These are phyloP conservation scores for Neofusicoccum parvum DNA, from an alignment of 2,329 filamentous ascomycete species.

Conservation along the genomic window DNA sequence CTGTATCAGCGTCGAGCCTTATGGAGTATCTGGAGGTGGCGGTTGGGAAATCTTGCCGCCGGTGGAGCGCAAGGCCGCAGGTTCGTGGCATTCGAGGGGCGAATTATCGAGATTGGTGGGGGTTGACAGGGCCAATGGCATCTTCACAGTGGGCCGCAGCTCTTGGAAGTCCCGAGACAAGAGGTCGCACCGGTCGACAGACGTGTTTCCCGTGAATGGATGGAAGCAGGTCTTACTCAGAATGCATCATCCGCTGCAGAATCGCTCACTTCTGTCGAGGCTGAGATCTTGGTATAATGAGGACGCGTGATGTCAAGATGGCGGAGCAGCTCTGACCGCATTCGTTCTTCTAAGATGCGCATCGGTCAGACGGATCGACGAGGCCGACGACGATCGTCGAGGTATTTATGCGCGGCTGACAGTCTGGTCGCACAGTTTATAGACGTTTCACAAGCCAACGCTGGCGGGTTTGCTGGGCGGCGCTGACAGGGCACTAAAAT, in stretches of 20 bases:
- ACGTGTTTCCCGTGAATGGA: background rate
- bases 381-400: slow-evolving; percentile 4
- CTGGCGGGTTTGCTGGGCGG: background rate
- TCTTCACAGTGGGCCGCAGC: background rate
- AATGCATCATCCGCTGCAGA: background rate
- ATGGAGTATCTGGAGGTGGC: background rate
- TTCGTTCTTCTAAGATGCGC: too few species aligned
- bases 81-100: background rate
- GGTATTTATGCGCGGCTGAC: slow-evolving; percentile 8
- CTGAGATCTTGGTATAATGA: background rate
- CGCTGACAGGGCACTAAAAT: slow-evolving; percentile 1
- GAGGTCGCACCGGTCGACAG: background rate
- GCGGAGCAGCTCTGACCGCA: background rate
- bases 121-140: background rate
- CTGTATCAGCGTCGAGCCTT: background rate
- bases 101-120: background rate
- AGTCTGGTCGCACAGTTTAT: background rate
- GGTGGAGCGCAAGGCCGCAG: background rate
- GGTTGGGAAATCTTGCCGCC: too few species aligned
- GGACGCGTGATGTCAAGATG: background rate
- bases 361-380: background rate
- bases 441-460: background rate
- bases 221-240: slow-evolving; percentile 9
- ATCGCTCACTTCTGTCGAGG: background rate
- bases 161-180: background rate